Evolutionary conservation across 2,329 filamentous ascomycete species (phyloP), one percentile per base, ranked within the genome.

Genomic region (Calonectria montana): DNA sequence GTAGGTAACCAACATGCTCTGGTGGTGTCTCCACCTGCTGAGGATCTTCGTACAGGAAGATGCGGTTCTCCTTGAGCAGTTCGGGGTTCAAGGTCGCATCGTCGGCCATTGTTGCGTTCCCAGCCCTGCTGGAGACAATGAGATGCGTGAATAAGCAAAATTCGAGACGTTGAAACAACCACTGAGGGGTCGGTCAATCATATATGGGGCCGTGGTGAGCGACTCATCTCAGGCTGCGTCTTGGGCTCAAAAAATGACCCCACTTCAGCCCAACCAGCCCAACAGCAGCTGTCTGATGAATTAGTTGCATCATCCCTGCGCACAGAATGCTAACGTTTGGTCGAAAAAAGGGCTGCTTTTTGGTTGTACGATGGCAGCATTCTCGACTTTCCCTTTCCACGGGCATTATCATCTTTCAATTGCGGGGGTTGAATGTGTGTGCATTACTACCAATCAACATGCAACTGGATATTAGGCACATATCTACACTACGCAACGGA

Each of bases 41-140:
- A 13, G 43, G 65, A 6, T 65, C 66, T 4, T 74, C 72, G 21
- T 72, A 48, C 27, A 75, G 63, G n/a, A 74, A 68, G 59, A 75
- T 74, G n/a, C 47, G 69, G 35, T 75, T 72, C 16, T 68, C 41
- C 15, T 27, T 50, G 27, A 75, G 73, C 18, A 67, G 31, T 9
- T 67, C 65, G 9, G 41, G 53, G 15, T 23, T 39, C 53, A 67
- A 35, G 29, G 37, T 61, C 41, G 21, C 25, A 29, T 47, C 37
- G 21, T 45, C 35, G 15, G 65, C 57, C 65, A 61, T 61, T n/a
- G 35, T 31, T 41, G 23, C 31, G 18, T 66, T 41, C 37, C 25
- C 48, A 21, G 25, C 16, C 31, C 31, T 16, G 23, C 35, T 47
- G 3, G 48, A 55, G 27, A 23, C 9, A n/a, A 43, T 35, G 23